A percentile compares a stretch with the other conserved stretches of the same genome.
Conservation (phyloP, 768 basidiomycete species). For the Lactarius sanguifluus region DNA sequence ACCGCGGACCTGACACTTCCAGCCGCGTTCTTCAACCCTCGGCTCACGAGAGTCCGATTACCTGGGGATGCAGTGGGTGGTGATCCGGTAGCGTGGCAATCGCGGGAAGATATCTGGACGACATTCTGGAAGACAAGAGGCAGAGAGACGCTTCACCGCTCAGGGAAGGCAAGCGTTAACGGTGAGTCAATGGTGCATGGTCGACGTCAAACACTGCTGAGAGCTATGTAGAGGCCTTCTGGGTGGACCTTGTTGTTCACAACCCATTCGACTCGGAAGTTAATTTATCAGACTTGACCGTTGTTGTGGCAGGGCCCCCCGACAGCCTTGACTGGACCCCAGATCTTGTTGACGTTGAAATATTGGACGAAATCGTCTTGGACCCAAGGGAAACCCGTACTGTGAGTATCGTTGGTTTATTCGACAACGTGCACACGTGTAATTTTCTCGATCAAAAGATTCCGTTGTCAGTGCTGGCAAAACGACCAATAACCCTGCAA, state of each 20-base stretch:
- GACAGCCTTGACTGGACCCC: constrained; percentile 37
- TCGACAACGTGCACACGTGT: constrained; percentile 4
- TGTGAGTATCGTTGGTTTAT: constrained; percentile 42
- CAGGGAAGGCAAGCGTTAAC: constrained; percentile 60
- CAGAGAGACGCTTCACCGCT: constrained; percentile 52
- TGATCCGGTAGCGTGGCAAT: constrained; percentile 55
- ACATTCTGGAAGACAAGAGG: constrained; percentile 57
- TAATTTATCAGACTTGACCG: constrained; percentile 60
- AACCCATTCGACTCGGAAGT: constrained; percentile 79
- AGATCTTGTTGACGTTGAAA: constrained; percentile 54
- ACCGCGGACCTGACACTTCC: constrained; percentile 58
- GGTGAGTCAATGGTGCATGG: constrained; percentile 43
- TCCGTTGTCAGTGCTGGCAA: constrained; percentile 59
- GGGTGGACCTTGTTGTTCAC: constrained; percentile 65
- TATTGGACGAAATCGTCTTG: constrained; percentile 60
- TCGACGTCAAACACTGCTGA: constrained; percentile 14
- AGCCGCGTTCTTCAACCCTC: constrained; percentile 60
- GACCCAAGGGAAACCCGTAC: constrained; percentile 62
- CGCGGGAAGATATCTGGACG: constrained; percentile 64
- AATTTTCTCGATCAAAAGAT: constrained; percentile 42
- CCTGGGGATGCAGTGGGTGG: constrained; percentile 48
- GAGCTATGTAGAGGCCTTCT: constrained; percentile 60
- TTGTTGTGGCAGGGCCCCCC: constrained; percentile 48
- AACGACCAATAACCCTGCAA: constrained; percentile 49
- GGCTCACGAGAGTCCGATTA: constrained; percentile 58